Conservation (phyloP, 2,329 filamentous ascomycete genomes). For the Curvularia spicifera region DNA sequence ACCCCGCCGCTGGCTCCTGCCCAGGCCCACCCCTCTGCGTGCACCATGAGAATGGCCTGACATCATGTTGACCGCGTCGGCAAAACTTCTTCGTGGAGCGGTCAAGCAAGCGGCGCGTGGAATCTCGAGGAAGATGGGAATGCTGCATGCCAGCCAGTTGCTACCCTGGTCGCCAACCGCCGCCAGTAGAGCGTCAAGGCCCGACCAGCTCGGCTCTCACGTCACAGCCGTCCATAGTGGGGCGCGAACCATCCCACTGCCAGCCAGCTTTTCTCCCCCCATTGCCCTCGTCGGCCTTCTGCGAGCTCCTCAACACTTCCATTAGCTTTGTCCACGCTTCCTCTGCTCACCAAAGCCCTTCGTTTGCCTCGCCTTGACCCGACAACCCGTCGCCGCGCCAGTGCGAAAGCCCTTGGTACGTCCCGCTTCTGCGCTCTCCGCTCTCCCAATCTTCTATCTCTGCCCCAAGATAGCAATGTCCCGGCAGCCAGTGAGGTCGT, state of each 20-base stretch:
- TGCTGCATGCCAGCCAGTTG: constrained; percentile 19
- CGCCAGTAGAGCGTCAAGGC: background rate
- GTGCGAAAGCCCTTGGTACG: constrained; percentile 13
- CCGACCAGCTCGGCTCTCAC: constrained; percentile 18
- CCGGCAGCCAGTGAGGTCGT: constrained; percentile 18
- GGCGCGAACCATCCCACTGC: constrained; percentile 22
- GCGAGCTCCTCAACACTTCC: constrained; percentile 9
- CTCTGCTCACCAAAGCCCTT: background rate
- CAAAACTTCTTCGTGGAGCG: constrained; percentile 17
- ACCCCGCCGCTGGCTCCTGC: constrained; percentile 8
- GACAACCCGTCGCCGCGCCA: constrained; percentile 1
- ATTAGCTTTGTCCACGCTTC: background rate
- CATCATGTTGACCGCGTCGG: constrained; percentile 27
- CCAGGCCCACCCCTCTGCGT: constrained; percentile 12
- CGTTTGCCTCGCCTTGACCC: background rate
- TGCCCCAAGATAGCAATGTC: background rate
- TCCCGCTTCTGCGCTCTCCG: constrained; percentile 7
- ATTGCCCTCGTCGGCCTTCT: constrained; percentile 16
- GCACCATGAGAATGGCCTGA: constrained; percentile 22
- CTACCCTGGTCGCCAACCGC: constrained; percentile 13
- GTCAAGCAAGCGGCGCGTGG: constrained; percentile 15
- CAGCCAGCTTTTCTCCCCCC: constrained; percentile 23
- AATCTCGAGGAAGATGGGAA: constrained; percentile 21
- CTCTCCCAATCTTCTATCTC: constrained; percentile 10
- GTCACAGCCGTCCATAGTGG: constrained; percentile 21